Conservation (phyloP, 2,329 filamentous ascomycete genomes). For the Arachnopeziza araneosa region DNA sequence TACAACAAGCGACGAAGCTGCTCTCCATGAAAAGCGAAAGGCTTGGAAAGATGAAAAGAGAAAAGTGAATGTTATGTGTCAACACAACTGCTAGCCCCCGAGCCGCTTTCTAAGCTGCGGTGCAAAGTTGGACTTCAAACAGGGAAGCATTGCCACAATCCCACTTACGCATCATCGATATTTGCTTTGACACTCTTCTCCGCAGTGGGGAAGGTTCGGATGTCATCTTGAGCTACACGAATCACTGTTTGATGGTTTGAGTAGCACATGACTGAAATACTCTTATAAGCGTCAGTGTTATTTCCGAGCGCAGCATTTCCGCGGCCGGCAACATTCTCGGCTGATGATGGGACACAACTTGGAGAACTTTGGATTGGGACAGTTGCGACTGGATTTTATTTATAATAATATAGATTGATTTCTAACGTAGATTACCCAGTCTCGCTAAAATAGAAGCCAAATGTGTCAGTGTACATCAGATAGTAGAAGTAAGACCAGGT, state of each 20-base stretch:
- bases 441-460: too few species aligned
- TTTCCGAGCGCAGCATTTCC: background rate
- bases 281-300: background rate
- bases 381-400: too few species aligned
- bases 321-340: background rate
- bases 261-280: background rate
- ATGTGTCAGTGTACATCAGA: too few species aligned
- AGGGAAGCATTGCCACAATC: background rate
- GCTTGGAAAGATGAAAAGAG: background rate
- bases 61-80: background rate
- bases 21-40: background rate
- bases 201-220: background rate
- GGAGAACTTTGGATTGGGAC: background rate
- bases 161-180: background rate
- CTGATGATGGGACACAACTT: background rate
- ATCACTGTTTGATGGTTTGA: background rate
- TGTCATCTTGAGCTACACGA: background rate
- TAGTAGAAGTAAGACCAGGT: too few species aligned
- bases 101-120: background rate
- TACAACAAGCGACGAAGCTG: background rate
- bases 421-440: too few species aligned
- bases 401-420: too few species aligned
- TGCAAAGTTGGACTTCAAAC: background rate
- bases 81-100: background rate
- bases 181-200: background rate